A percentile compares a stretch with the other conserved stretches of the same genome.
Evolutionary conservation across 306 rosid species (phyloP).

Genomic region (Acacia crassicarpa): DNA sequence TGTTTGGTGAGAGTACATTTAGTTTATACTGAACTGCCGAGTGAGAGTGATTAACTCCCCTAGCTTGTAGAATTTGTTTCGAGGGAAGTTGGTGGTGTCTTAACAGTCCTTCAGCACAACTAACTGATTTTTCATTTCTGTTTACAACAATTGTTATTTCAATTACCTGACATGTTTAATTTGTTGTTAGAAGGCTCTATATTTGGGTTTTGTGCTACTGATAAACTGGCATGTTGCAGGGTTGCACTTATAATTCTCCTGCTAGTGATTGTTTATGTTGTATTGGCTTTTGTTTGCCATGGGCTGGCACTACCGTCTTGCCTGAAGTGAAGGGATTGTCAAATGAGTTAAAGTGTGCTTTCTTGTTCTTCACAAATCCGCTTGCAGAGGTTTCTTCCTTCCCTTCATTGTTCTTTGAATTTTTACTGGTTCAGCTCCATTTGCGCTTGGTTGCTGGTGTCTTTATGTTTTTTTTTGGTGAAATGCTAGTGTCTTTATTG

Average conservation of each 20-base stretch:
- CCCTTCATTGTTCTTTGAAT: constrained; percentile 36
- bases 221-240: constrained; percentile 61
- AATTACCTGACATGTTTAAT: neutral
- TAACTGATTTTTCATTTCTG: neutral
- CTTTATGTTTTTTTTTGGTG: neutral
- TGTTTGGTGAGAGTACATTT: constrained; percentile 1
- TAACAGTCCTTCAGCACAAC: neutral
- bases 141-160: neutral
- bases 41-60: neutral
- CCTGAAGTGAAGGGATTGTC: constrained; percentile 47
- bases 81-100: constrained; percentile 11
- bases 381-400: constrained; percentile 37
- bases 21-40: constrained; percentile 17
- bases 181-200: constrained; percentile 14
- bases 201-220: constrained; percentile 25
- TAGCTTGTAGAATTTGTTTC: constrained; percentile 10
- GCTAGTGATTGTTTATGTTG: constrained; percentile 67
- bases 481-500: constrained; percentile 31
- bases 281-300: constrained; percentile 88
- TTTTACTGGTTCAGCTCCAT: constrained; percentile 37
- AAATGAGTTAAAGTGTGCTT: constrained; percentile 33
- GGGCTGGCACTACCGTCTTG: constrained; percentile 81
- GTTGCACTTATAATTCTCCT: constrained; percentile 71
- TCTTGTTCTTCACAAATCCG: constrained; percentile 19
- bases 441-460: constrained; percentile 40